A percentile compares a stretch with the other conserved stretches of the same genome.
phyloP scores from a whole-genome alignment of 1,139 yeast species.

The Meyerozyma athensensis region DNA sequence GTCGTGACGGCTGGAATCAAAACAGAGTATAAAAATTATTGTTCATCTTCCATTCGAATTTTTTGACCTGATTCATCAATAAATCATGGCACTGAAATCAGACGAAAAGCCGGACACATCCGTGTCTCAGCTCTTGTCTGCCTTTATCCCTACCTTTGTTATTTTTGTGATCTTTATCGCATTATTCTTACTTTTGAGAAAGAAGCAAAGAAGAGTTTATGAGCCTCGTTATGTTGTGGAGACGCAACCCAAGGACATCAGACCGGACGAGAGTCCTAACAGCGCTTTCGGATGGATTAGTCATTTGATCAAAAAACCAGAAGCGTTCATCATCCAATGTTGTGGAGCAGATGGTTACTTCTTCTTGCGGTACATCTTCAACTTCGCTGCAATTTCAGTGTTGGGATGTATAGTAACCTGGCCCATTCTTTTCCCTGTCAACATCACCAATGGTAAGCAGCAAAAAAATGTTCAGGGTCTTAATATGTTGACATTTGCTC shows the following conservation, averaged over 20 bases:
- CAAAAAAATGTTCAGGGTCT: conserved; percentile 39
- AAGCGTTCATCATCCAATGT: conserved; percentile 67
- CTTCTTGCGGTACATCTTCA: conserved; percentile 69
- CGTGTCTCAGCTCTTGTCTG: conserved; percentile 38
- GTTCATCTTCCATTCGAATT: not conserved
- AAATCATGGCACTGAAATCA: conserved; percentile 5
- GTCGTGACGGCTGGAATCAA: conserved; percentile 3
- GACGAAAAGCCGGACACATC: conserved; percentile 16
- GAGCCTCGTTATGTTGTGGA: conserved; percentile 67
- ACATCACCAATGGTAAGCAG: conserved; percentile 72
- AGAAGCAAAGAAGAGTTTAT: conserved; percentile 65
- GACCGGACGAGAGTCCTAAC: conserved; percentile 52
- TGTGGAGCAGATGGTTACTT: conserved; percentile 88
- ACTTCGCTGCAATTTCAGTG: conserved; percentile 54
- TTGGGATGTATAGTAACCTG: conserved; percentile 62
- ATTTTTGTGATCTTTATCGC: conserved; percentile 53
- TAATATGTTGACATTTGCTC: conserved; percentile 56
- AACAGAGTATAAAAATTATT: conserved; percentile 4
- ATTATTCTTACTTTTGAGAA: conserved; percentile 61
- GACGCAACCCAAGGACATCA: conserved; percentile 35
- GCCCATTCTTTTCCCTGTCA: conserved; percentile 82
- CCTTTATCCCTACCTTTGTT: conserved; percentile 36
- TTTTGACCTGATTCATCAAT: not conserved
- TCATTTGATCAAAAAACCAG: conserved; percentile 49
- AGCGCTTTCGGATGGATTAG: conserved; percentile 57